Evolutionary conservation across 2,329 filamentous ascomycete genomes (phyloP).

Genomic region (Botrytis galanthina): DNA sequence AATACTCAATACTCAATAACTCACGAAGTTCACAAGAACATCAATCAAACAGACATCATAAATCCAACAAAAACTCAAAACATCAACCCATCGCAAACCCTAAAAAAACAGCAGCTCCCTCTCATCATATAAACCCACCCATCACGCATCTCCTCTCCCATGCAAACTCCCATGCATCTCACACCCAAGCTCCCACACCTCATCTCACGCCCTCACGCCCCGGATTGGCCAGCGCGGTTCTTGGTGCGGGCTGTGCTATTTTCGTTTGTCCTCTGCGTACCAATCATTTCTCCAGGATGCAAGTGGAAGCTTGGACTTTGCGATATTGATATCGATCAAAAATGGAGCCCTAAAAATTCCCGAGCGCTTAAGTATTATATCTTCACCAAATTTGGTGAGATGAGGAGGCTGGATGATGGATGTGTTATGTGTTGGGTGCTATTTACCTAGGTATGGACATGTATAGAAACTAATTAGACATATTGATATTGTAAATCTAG

Average conservation of each 20-base stretch:
- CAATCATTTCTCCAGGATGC: neutral
- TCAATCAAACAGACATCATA: neutral
- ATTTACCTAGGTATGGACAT: neutral
- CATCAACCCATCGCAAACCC: neutral
- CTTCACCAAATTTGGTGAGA: neutral
- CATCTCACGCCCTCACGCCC: neutral
- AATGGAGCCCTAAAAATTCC: neutral
- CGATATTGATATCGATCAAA: neutral
- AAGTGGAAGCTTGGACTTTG: neutral
- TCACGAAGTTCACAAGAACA: neutral
- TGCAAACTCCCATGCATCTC: neutral
- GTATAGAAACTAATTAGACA: neutral
- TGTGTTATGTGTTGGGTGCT: neutral
- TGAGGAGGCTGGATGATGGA: neutral
- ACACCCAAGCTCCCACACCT: neutral
- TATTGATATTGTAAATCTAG: neutral
- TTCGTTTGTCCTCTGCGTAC: neutral
- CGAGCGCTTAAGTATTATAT: constrained; percentile 7
- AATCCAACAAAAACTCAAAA: neutral
- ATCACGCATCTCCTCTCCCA: neutral
- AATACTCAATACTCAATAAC: neutral
- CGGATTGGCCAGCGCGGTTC: constrained; percentile 3
- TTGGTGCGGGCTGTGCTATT: constrained; percentile 12
- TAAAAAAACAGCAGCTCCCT: neutral
- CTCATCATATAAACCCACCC: constrained; percentile 2